phyloP scores from a whole-genome alignment of 2,329 filamentous ascomycete genomes.

The Davidsoniella eucalypti region DNA sequence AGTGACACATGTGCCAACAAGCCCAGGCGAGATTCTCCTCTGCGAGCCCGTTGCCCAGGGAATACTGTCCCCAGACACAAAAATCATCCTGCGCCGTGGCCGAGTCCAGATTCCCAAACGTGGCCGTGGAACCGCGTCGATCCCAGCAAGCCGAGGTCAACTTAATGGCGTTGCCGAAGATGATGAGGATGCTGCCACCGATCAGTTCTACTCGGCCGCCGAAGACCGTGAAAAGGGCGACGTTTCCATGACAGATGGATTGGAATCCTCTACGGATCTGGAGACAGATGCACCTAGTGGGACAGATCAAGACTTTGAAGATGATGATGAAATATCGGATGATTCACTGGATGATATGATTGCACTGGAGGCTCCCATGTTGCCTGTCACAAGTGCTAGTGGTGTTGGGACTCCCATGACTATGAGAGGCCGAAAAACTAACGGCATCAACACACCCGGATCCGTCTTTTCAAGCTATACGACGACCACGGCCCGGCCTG shows the following conservation, averaged over 20 bases:
- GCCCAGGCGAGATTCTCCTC: conserved; percentile 75
- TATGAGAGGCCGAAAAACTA: conserved; percentile 49
- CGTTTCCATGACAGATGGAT: conserved; percentile 37
- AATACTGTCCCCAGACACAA: conserved; percentile 57
- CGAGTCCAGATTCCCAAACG: conserved; percentile 38
- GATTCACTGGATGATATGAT: conserved; percentile 91
- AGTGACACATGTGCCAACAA: conserved; percentile 68
- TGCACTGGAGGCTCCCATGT: conserved; percentile 61
- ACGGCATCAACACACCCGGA: conserved; percentile 65
- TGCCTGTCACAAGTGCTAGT: conserved; percentile 63
- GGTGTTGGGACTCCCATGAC: conserved; percentile 69
- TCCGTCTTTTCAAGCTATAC: conserved; percentile 85
- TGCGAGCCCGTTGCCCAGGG: conserved; percentile 92
- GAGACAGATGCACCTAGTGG: conserved; percentile 48
- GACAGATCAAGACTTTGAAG: conserved; percentile 60
- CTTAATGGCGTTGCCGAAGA: conserved; percentile 43
- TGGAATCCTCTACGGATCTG: conserved; percentile 42
- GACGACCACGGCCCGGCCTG: conserved; percentile 60
- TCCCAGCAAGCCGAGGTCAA: conserved; percentile 29
- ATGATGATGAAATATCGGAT: conserved; percentile 64
- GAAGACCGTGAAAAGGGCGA: conserved; percentile 53
- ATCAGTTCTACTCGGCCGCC: conserved; percentile 83
- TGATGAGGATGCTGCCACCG: conserved; percentile 71
- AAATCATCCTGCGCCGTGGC: conserved; percentile 61
- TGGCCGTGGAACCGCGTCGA: conserved; percentile 28